Evolutionary conservation across 441 rosid genomes (phyloP), one percentile per base, ranked within the genome.

Genomic region (Pelargonium exstipulatum): DNA sequence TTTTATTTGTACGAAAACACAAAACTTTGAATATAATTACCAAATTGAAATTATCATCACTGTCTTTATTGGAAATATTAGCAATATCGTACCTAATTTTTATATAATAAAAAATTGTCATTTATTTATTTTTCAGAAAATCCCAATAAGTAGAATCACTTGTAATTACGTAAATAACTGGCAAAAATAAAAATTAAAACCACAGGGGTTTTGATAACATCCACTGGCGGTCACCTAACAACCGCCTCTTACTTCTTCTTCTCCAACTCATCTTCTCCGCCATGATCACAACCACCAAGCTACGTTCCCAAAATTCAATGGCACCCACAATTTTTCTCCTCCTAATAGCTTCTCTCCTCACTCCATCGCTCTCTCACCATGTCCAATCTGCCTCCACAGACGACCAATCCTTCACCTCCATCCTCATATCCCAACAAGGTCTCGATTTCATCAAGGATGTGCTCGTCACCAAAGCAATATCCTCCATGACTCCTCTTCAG

Each of bases 371-470:
- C 6, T 18, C 83, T 26, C 51, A 57, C 2, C 77, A 22, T 32
- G 67, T 66, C 61, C 80, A 40, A 12, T 71, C 86, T 40, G 7
- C 81, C 22, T 68, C 68, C 5, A 46, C 74, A 0, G 78, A 73
- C 26, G 74, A 80, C 58, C 69, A 80, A 63, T 81, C 94, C 63
- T 94, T 88, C 86, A 91, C 90, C 66, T 87, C 99, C 58, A 71
- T 94, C 66, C 75, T 84, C 43, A 72, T 94, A 62, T 84, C 93
- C 69, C 87, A 94, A 77, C 79, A 75, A 67, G 99, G 97, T n/a
- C 90, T 94, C 70, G 92, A 90, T 76, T 94, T 94, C 84, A 61
- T 88, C 71, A 94, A 90, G 80, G 75, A 91, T 66, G 77, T 90
- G 49, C 91, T 94, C 64, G 75, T 94, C 57, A 81, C 81, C 76